A percentile compares a stretch with the other conserved stretches of the same genome.
Evolutionary conservation across 805 yeast species (phyloP).

Genomic region (Metahyphopichia silvanorum): DNA sequence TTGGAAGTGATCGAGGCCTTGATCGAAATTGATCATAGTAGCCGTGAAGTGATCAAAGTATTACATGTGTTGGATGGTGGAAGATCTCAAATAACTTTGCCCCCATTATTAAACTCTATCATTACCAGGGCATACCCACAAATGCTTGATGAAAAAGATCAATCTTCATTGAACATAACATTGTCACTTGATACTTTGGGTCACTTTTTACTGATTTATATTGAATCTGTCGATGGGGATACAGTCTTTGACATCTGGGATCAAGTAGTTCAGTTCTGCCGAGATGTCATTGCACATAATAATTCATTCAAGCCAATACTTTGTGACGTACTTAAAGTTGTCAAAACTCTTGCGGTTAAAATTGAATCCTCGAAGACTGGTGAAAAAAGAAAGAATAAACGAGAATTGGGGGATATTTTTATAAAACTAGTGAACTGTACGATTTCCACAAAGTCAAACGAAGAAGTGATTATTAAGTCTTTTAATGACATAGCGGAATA

Average conservation of each 20-base stretch:
- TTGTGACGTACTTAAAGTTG: constrained; percentile 52
- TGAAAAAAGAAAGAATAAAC: constrained; percentile 59
- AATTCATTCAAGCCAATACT: constrained; percentile 46
- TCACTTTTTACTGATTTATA: constrained; percentile 57
- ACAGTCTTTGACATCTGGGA: constrained; percentile 78
- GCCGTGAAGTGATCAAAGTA: constrained; percentile 42
- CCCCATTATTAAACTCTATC: constrained; percentile 59
- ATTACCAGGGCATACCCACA: constrained; percentile 42
- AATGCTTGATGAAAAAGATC: constrained; percentile 23
- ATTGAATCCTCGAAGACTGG: constrained; percentile 58
- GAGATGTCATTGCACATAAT: constrained; percentile 50
- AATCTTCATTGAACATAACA: constrained; percentile 47
- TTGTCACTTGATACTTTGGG: constrained; percentile 46
- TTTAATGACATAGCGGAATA: constrained; percentile 27
- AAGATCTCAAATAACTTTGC: constrained; percentile 69
- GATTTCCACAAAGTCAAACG: constrained; percentile 3
- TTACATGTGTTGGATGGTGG: constrained; percentile 84
- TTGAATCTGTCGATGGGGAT: constrained; percentile 66
- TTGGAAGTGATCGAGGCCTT: constrained; percentile 69
- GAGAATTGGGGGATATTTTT: constrained; percentile 44
- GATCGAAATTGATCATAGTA: constrained; percentile 32
- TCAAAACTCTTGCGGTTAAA: constrained; percentile 52
- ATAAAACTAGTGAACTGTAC: constrained; percentile 21
- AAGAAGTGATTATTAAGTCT: constrained; percentile 7
- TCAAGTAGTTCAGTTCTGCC: constrained; percentile 54